Evolutionary conservation across 73 alveolate genomes (phyloP).

Genomic region (Tetrahymena thermophila): DNA sequence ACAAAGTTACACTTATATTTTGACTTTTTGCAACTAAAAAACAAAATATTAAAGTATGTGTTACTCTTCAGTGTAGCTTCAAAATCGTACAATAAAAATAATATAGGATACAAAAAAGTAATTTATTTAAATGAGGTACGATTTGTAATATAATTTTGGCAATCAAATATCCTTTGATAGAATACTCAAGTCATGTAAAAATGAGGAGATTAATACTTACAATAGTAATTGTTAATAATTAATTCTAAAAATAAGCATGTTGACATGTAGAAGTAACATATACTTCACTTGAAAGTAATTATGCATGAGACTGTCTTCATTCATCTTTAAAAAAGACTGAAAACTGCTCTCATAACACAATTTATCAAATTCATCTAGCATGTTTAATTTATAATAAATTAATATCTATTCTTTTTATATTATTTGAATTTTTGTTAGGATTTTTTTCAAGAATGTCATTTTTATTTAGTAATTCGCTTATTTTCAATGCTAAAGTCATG

Average conservation of each 20-base stretch:
- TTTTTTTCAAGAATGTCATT: neutral
- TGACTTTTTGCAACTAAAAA: neutral
- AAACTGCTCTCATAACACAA: neutral
- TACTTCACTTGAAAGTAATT: neutral
- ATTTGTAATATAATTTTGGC: neutral
- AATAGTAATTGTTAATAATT: neutral
- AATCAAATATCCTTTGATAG: neutral
- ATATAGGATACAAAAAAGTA: too few relatives aligned
- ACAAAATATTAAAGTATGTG: neutral
- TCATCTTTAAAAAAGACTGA: neutral
- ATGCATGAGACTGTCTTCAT: neutral
- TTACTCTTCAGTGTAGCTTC: neutral
- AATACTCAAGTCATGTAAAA: neutral
- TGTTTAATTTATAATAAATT: neutral
- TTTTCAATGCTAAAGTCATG: neutral
- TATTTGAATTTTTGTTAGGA: neutral
- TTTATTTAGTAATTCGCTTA: neutral
- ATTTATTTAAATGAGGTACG: neutral
- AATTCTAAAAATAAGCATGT: neutral
- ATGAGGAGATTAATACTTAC: neutral
- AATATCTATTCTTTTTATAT: neutral
- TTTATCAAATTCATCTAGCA: neutral
- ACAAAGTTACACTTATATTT: neutral
- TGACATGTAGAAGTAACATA: neutral
- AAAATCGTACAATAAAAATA: too few relatives aligned